A percentile compares a stretch with the other conserved stretches of the same genome.
Evolutionary conservation across 2,329 filamentous ascomycete species (phyloP).

Genomic region (Metarhizium robertsii): DNA sequence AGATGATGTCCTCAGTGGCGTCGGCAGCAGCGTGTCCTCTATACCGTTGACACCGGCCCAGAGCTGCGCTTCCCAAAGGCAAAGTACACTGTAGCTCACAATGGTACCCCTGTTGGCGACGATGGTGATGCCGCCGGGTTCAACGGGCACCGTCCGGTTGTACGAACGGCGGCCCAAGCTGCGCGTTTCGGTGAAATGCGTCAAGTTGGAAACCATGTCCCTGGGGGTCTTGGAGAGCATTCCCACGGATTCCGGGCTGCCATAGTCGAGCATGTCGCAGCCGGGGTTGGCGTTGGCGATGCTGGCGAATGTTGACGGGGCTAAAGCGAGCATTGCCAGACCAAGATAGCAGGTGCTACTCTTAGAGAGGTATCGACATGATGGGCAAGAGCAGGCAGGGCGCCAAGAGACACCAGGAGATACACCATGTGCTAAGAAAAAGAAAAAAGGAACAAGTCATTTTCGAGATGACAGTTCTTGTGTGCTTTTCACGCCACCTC

Average conservation of each 20-base stretch:
- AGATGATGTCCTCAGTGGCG: slow-evolving; percentile 23
- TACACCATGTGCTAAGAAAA: background rate
- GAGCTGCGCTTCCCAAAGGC: slow-evolving; percentile 16
- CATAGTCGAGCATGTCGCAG: slow-evolving; percentile 6
- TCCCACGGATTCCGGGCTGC: slow-evolving; percentile 16
- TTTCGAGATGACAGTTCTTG: no score
- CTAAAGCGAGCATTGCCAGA: background rate
- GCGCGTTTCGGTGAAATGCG: slow-evolving; percentile 10
- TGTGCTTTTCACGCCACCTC: no score
- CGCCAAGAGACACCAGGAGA: background rate
- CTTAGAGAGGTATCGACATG: background rate
- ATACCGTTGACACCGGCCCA: slow-evolving; percentile 17
- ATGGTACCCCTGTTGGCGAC: slow-evolving; percentile 13
- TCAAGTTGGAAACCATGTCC: slow-evolving; percentile 15
- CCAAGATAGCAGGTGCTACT: background rate
- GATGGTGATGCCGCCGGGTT: slow-evolving; percentile 15
- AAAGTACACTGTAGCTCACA: slow-evolving; percentile 14
- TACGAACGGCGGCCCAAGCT: slow-evolving; percentile 2
- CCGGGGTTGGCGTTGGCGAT: background rate
- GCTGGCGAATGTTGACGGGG: background rate
- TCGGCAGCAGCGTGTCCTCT: slow-evolving; percentile 19
- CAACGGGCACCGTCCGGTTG: slow-evolving; percentile 11
- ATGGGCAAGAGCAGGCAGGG: background rate
- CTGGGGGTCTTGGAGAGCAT: slow-evolving; percentile 16
- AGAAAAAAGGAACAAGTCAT: no score